Evolutionary conservation across 2,329 filamentous ascomycete species (phyloP), one percentile per base, ranked within the genome.

Genomic region (Beauveria rudraprayagi): DNA sequence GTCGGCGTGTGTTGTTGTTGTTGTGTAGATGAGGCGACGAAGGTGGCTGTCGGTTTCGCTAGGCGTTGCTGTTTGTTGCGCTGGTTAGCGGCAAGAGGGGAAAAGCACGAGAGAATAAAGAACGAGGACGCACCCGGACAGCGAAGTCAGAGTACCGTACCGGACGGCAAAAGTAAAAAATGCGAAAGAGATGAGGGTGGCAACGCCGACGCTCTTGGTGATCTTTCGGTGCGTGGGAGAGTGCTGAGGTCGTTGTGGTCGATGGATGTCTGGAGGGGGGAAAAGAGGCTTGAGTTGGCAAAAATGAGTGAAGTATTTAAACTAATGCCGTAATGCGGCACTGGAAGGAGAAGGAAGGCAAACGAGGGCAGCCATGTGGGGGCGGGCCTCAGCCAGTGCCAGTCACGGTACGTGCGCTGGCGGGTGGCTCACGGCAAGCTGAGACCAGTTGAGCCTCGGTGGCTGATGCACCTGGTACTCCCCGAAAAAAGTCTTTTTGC

Each of bases 1-100:
- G 73, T 68, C 68, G 66, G 59, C 61, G 68, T 63, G 69, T 46
- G 53, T 61, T 46, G 28, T 43, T 46, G 53, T 61, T 46, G 28
- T 43, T 56, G 11, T 52, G 60, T 28, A 14, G 53, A 28, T 6
- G 53, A 26, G 26, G 60, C 50, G 59, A 51, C 19, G 59, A 40
- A 37, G n/a, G 47, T 43, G 52, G 52, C 44, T 43, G 43, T 57
- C 46, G 60, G 50, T 57, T 52, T 61, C 60, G 53, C 46, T 51
- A 24, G 8, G 28, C 51, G 54, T 24, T 44, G 47, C 60, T 61
- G 60, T 47, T 57, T 46, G 46, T 51, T 44, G 54, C 60, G 54
- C 47, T 28, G 47, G 24, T 57, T 61, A 61, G 60, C 47, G 26
- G 44, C 17, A n/a, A 40, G 41, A 22, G 24, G 26, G 41, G 28